These are phyloP conservation scores for Pezicula radicicola DNA, from an alignment of 2,329 filamentous ascomycete species.

Conservation along the genomic window DNA sequence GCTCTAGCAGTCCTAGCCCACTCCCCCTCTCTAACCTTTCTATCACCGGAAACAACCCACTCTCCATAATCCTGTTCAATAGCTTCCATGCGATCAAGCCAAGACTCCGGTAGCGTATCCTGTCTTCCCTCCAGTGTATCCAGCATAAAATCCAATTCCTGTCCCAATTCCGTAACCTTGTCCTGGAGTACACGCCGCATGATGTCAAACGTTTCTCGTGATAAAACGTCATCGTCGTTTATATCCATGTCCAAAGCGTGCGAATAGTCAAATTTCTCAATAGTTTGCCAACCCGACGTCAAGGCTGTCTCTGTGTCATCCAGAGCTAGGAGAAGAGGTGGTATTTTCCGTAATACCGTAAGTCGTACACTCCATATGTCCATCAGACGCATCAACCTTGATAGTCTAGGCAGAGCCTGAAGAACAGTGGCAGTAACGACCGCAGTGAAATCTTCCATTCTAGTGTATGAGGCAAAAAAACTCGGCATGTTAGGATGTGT, in stretches of 20 bases:
- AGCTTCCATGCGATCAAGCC: slow-evolving; percentile 83
- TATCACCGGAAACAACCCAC: slow-evolving; percentile 79
- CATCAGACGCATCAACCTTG: slow-evolving; percentile 69
- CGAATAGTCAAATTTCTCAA: slow-evolving; percentile 34
- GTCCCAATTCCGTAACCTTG: slow-evolving; percentile 68
- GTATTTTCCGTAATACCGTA: slow-evolving; percentile 69
- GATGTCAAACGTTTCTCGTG: slow-evolving; percentile 45
- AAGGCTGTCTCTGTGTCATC: slow-evolving; percentile 64
- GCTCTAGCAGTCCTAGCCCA: slow-evolving; percentile 31
- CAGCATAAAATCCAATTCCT: slow-evolving; percentile 77
- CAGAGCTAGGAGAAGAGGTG: slow-evolving; percentile 64
- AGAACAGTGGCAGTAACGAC: slow-evolving; percentile 88
- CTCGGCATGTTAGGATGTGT: slow-evolving; percentile 34
- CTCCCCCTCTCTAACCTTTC: slow-evolving; percentile 67
- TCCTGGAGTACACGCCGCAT: slow-evolving; percentile 63
- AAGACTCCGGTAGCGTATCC: slow-evolving; percentile 80
- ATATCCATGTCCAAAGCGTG: slow-evolving; percentile 3
- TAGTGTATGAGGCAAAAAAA: slow-evolving; percentile 53
- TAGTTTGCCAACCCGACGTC: slow-evolving; percentile 62
- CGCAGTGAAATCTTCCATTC: slow-evolving; percentile 85
- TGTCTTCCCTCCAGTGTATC: slow-evolving; percentile 80
- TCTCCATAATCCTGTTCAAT: slow-evolving; percentile 75
- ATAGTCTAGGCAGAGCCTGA: slow-evolving; percentile 80
- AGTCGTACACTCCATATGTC: slow-evolving; percentile 77
- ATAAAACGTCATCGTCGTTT: slow-evolving; percentile 9